Base-by-base conservation (phyloP, 2,329 filamentous ascomycete species). In the Talaromyces sp. region DNA sequence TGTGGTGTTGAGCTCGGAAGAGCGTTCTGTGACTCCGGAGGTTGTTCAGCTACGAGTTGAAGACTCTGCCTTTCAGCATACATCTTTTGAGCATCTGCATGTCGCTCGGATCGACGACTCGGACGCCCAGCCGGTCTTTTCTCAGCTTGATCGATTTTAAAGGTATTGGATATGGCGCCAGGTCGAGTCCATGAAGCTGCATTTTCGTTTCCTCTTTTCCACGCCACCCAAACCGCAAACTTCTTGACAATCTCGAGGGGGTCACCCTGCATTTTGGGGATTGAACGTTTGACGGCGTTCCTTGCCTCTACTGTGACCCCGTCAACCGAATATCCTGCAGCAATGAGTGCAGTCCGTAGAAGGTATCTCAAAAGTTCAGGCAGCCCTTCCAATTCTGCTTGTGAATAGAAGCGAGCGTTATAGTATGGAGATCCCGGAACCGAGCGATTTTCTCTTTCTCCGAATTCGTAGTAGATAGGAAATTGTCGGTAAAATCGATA, bases 161-260 rank as follows among this genome's bases (percentile, higher is more conserved):
- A 66, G 64, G 76, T 80, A 46, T 78, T 78, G 45, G 83, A 75
- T 15, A 79, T 75, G 46, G 78, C 78, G 63, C 84, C 82, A 1
- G 81, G 81, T 57, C 81, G 77, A 40, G 84, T 84, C 84, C 84
- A 88, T 45, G 80, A 75, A 31, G 84, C 83, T 50, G 84, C 81
- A 58, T 74, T 74, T 62, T 86, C 83, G 65, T 86, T 85, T 10
- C 85, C 85, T 56, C 82, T 80, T 68, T 88, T 87, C 84, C 84
- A 87, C 2, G 84, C 82, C 58, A 82, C 79, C 85, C 85, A 88
- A 58, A 86, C 75, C 5, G 83, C 84, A 63, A 88, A 87, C 15
- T 73, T 79, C 63, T 80, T 79, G 57, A 84, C 80, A 35, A 82
- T 71, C 31, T 83, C 79, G n/a, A 87, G 69, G 4, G 84, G 83